Base-by-base conservation (phyloP, 257 asterid species). In the Coffea canephora region DNA sequence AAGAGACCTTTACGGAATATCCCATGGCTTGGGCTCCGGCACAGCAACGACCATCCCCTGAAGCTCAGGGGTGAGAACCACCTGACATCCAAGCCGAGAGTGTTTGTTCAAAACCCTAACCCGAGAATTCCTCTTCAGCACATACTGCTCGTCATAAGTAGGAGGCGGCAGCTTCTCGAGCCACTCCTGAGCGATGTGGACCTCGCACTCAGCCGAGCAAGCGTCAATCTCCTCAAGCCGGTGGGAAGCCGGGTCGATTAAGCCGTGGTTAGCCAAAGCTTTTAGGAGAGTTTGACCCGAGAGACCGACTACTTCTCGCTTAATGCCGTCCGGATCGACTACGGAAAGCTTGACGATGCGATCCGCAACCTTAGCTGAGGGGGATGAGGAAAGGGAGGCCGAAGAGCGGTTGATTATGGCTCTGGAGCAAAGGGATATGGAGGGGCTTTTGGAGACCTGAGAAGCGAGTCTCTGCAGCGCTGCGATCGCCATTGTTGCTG, bases 181-280 rank as follows among this genome's bases (percentile, higher is more conserved):
- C 98, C 98, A 95, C 79, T 95, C 98, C 89, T 95, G 92, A 69
- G 98, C 97, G 82, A 95, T 95, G 88, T 91, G 98, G 61, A 95
- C 98, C 94, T 95, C 99, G 90, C 99, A 95, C 86, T 95, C 98
- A 36, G 99, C 90, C 39, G 99, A 95, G 82, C 98, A 95, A 74
- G 98, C 97, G 27, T 95, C 97, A 86, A 91, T 92, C 67, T 94
- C 98, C 86, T 94, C 98, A 46, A 91, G 94, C 8, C 97, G 91
- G 82, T 95, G 98, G 54, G 99, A 93, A 13, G 87, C 99, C 55
- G 97, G 98, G 75, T 95, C 98, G 76, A 95, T 95, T 64, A 95
- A 73, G 36, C 98, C 98, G 82, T 86, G 81, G 77, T 93, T 88
- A 62, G 85, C 73, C 88, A 93, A 76, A 14, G 99, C 98, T 85